Base-by-base conservation (phyloP, 768 basidiomycete genomes). In the Fistulinella prunicolor region DNA sequence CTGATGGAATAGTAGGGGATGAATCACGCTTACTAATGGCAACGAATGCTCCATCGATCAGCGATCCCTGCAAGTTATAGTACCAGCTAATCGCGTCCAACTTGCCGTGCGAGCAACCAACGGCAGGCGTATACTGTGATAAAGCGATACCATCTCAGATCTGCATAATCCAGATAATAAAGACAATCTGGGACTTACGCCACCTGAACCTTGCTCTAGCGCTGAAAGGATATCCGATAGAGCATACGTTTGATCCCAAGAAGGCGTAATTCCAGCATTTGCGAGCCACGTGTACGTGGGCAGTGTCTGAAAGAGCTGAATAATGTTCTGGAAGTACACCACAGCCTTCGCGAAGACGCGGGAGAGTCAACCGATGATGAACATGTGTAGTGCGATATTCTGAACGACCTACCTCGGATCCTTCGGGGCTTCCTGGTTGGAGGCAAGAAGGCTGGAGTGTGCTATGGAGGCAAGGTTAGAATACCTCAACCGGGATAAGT, bases 231-330 rank as follows among this genome's bases (percentile, higher is more conserved):
- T 60, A 3, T 74, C 63, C 6, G 75, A 65, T n/a, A 86, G 72
- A 0, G 79, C 81, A 64, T 81, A 81, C 0, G 81, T 83, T 49
- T 63, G 64, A 45, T 67, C 68, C 4, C 65, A 61, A 6, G 76
- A 76, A 3, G 90, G 91, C 4, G 77, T 78, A 57, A 93, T 92
- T n/a, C 88, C 89, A 9, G 75, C 82, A n/a, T 76, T 67, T 8
- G 71, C 67, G 21, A 94, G 80, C 80, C 80, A 89, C 12, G 77
- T 70, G 66, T 82, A 90, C 3, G 90, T 90, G 0, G 88, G 86
- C 17, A 91, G 78, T 2, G 72, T 73, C 78, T 78, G 58, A 72
- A 84, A 86, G 17, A 86, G 65, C 20, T 66, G 71, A 44, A 86
- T 82, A 3, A 80, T 75, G 8, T 52, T 71, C 49, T 79, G 57